Conservation (phyloP, 495 filamentous ascomycete genomes). For the Copromyces sp. region DNA sequence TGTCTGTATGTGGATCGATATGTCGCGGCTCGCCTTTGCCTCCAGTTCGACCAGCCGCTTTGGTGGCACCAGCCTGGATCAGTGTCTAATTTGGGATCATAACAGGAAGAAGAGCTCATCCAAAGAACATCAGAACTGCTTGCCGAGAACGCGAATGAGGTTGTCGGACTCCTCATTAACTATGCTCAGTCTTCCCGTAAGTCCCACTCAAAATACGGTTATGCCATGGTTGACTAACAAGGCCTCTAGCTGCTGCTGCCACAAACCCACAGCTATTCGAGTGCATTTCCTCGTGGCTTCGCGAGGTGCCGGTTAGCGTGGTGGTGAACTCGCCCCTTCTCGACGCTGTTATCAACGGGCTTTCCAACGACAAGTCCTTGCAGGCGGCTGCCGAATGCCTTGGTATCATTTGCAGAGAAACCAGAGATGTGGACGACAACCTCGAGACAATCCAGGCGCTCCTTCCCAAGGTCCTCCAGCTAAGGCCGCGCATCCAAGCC, state of each 20-base stretch:
- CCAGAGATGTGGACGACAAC: slow-evolving; percentile 83
- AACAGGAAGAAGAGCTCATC: slow-evolving; percentile 85
- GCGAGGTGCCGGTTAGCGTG: slow-evolving; percentile 74
- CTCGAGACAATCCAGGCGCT: slow-evolving; percentile 69
- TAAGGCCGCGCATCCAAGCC: slow-evolving; percentile 68
- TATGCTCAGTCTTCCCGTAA: slow-evolving; percentile 86
- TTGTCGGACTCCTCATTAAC: slow-evolving; percentile 72
- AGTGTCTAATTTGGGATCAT: slow-evolving; percentile 41
- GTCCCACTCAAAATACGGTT: slow-evolving; percentile 13
- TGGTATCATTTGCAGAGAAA: slow-evolving; percentile 84
- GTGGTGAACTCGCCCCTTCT: slow-evolving; percentile 82
- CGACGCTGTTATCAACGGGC: slow-evolving; percentile 64
- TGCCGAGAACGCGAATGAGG: slow-evolving; percentile 78
- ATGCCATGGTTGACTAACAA: background rate
- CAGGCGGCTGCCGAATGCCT: slow-evolving; percentile 89
- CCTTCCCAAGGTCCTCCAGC: slow-evolving; percentile 70
- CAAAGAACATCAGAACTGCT: slow-evolving; percentile 77
- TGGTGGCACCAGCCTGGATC: slow-evolving; percentile 34
- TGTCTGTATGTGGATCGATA: slow-evolving; percentile 79
- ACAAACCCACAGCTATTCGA: slow-evolving; percentile 86
- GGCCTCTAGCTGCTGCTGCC: slow-evolving; percentile 46
- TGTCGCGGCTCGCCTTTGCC: slow-evolving; percentile 36
- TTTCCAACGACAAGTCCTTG: slow-evolving; percentile 66
- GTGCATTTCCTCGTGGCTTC: slow-evolving; percentile 92
- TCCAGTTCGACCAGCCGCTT: slow-evolving; percentile 25